Conservation (phyloP, 106 monocot genomes). For the Acorus calamus region DNA sequence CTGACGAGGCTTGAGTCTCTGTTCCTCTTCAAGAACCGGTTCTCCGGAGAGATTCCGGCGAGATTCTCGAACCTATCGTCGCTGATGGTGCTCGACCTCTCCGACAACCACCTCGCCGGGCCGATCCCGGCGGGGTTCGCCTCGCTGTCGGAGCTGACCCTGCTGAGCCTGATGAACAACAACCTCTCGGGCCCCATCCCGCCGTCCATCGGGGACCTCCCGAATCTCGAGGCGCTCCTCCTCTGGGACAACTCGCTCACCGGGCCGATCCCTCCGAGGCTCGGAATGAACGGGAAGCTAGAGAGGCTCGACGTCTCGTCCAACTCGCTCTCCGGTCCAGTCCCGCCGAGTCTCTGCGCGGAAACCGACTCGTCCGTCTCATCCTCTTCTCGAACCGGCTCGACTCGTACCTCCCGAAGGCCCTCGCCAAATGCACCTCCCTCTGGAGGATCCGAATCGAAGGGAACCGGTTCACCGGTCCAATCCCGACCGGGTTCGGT, state of each 20-base stretch:
- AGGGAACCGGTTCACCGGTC: constrained; percentile 45
- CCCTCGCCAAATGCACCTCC: constrained; percentile 52
- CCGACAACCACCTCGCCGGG: constrained; percentile 64
- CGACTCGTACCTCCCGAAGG: constrained; percentile 44
- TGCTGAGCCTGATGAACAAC: constrained; percentile 83
- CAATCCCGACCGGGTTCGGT: constrained; percentile 74
- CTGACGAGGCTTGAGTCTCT: constrained; percentile 35
- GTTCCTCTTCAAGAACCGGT: constrained; percentile 70
- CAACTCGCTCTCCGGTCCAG: constrained; percentile 56
- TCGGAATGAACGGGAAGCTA: constrained; percentile 48
- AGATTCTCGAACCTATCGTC: constrained; percentile 19
- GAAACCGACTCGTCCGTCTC: constrained; percentile 63
- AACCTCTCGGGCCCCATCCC: constrained; percentile 61
- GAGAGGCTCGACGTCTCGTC: constrained; percentile 83
- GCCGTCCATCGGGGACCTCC: constrained; percentile 40
- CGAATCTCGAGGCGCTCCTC: constrained; percentile 43
- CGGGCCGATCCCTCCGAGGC: constrained; percentile 48
- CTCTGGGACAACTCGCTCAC: constrained; percentile 94
- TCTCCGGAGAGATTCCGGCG: constrained; percentile 49
- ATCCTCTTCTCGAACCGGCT: constrained; percentile 86
- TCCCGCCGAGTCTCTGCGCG: constrained; percentile 56
- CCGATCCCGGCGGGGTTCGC: constrained; percentile 39
- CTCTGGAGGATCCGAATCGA: constrained; percentile 72
- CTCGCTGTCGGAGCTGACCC: constrained; percentile 41
- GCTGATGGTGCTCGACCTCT: constrained; percentile 55